Conservation (phyloP, 768 basidiomycete species). For the Trametopsis cervina region DNA sequence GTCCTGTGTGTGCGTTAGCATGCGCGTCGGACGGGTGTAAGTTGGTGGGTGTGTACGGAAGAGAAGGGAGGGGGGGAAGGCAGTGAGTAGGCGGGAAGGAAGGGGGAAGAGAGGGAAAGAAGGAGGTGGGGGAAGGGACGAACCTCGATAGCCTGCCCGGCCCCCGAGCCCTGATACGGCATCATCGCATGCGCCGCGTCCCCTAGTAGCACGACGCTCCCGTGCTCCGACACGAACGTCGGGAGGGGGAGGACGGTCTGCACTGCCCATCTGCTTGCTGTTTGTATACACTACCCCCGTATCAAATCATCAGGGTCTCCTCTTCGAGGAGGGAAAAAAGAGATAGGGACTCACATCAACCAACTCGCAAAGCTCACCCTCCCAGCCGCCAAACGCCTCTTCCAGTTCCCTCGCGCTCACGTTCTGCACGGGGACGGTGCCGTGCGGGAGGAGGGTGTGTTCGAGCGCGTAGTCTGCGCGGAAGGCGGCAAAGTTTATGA, state of each 20-base stretch:
- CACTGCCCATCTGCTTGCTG: slow-evolving; percentile 55
- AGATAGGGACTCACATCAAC: slow-evolving; percentile 24
- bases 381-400: slow-evolving; percentile 43
- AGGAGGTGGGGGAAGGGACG: slow-evolving; percentile 3
- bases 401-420: slow-evolving; percentile 39
- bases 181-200: slow-evolving; percentile 38
- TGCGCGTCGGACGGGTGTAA: neutral
- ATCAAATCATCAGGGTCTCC: neutral
- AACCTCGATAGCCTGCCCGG: slow-evolving; percentile 38
- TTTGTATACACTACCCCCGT: slow-evolving; percentile 40
- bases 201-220: slow-evolving; percentile 41
- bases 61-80: too few species aligned
- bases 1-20: too few species aligned
- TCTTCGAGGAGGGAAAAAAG: neutral
- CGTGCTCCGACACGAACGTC: slow-evolving; percentile 35
- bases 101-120: neutral
- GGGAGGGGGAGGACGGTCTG: slow-evolving; percentile 47
- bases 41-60: neutral
- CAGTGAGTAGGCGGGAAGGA: neutral
- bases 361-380: slow-evolving; percentile 51
- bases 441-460: slow-evolving; percentile 37
- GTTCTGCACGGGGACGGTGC: slow-evolving; percentile 43
- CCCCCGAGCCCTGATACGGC: slow-evolving; percentile 39
- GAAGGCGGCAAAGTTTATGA: slow-evolving; percentile 61
- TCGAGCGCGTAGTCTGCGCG: slow-evolving; percentile 44